phyloP scores from a whole-genome alignment of 345 rosid genomes.

The Eucalyptus sp. region DNA sequence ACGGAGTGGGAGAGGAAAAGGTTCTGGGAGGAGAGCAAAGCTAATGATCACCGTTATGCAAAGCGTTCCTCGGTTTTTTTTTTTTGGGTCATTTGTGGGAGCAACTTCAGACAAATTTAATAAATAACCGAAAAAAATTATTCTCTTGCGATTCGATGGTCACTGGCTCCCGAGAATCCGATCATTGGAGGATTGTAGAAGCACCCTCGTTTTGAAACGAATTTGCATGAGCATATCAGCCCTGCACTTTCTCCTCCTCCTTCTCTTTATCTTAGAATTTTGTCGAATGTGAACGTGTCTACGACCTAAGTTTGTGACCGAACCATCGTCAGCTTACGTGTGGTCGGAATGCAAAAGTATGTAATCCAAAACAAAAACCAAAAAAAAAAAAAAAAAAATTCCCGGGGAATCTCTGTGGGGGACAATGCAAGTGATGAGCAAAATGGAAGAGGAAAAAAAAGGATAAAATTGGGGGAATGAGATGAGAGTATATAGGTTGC shows the following conservation, averaged over 20 bases:
- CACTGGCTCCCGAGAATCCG: background rate
- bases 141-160: background rate
- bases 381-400: background rate
- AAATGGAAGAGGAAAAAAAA: background rate
- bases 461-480: background rate
- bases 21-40: background rate
- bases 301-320: background rate
- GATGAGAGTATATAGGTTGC: conserved; percentile 16
- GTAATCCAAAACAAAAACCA: background rate
- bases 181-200: background rate
- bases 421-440: background rate
- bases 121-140: background rate
- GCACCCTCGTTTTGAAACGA: background rate
- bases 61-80: background rate
- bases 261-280: background rate
- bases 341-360: background rate
- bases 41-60: background rate
- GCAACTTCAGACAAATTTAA: background rate
- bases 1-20: background rate
- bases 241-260: background rate
- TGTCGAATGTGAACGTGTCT: background rate
- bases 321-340: background rate
- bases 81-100: background rate
- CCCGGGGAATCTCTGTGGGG: background rate
- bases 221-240: background rate